A percentile compares a stretch with the other conserved stretches of the same genome.
Conservation (phyloP, 768 basidiomycete species). For the Dioszegia hungarica region DNA sequence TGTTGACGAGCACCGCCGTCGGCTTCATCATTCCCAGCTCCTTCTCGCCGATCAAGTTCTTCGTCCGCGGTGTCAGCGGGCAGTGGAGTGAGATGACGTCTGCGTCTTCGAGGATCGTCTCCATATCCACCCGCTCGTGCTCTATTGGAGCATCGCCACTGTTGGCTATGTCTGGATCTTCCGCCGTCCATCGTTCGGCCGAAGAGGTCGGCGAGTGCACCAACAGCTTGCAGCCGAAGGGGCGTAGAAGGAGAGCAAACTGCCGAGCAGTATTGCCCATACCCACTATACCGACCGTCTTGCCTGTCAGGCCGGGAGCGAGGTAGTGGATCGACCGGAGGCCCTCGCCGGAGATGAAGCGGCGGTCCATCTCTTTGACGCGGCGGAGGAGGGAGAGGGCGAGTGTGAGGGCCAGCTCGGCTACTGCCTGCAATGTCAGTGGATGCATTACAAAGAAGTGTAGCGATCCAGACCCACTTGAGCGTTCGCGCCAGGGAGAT, state of each 20-base stretch:
- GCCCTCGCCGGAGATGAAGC: conserved; percentile 29
- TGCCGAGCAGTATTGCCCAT: conserved; percentile 48
- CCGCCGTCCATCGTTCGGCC: conserved; percentile 21
- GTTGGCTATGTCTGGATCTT: not conserved
- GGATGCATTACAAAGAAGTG: not conserved
- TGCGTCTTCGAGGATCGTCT: conserved; percentile 33
- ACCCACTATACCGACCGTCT: conserved; percentile 47
- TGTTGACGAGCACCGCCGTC: conserved; percentile 46
- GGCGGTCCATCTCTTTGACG: conserved; percentile 27
- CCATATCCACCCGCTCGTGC: conserved; percentile 36
- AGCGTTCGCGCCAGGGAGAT: conserved; percentile 41
- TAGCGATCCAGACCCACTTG: conserved; percentile 13
- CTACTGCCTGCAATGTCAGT: conserved; percentile 23
- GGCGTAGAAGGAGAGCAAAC: conserved; percentile 38
- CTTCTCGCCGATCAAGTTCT: conserved; percentile 31
- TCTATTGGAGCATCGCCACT: conserved; percentile 17
- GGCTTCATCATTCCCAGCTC: conserved; percentile 41
- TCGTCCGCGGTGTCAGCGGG: conserved; percentile 41
- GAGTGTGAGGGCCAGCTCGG: conserved; percentile 35
- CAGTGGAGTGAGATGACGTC: conserved; percentile 50
- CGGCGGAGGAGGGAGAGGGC: conserved; percentile 30
- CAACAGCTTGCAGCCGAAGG: conserved; percentile 43
- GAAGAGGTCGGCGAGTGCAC: conserved; percentile 46
- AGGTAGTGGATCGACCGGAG: conserved; percentile 30
- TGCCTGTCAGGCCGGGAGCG: conserved; percentile 39